Evolutionary conservation across 352 stramenopile species (phyloP).

Genomic region (Pythium chondricola): DNA sequence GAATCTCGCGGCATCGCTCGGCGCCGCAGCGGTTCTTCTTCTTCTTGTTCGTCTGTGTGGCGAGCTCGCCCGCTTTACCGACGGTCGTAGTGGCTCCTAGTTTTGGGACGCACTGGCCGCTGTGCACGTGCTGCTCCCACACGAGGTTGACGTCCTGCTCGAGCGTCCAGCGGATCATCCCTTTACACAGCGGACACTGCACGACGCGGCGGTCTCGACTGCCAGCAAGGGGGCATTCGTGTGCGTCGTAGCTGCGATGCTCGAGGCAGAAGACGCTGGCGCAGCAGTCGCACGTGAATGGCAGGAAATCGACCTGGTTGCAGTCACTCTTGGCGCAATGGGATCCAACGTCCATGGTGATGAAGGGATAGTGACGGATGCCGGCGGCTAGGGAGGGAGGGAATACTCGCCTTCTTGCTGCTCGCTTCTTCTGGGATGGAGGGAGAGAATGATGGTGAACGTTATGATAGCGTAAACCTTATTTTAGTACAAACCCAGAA

Average conservation of each 20-base stretch:
- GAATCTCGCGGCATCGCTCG: slow-evolving; percentile 45
- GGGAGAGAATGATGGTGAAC: background rate
- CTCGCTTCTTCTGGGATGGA: slow-evolving; percentile 1
- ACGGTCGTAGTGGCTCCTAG: slow-evolving; percentile 4
- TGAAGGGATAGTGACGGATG: background rate
- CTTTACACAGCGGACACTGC: slow-evolving; percentile 60
- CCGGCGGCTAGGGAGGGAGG: too few relatives aligned
- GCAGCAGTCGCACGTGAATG: slow-evolving; percentile 85
- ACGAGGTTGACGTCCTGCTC: slow-evolving; percentile 73
- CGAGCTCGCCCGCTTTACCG: slow-evolving; percentile 10
- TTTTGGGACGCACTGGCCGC: slow-evolving; percentile 39
- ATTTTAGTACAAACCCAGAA: background rate
- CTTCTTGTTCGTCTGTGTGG: slow-evolving; percentile 42
- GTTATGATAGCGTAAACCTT: background rate
- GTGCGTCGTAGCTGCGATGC: slow-evolving; percentile 72
- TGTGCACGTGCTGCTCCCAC: slow-evolving; percentile 64
- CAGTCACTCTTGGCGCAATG: slow-evolving; percentile 65
- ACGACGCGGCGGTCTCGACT: slow-evolving; percentile 65
- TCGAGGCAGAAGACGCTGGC: slow-evolving; percentile 74
- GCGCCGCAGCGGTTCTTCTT: slow-evolving; percentile 71
- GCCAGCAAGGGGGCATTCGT: slow-evolving; percentile 59
- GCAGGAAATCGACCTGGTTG: slow-evolving; percentile 79
- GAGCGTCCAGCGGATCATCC: slow-evolving; percentile 59
- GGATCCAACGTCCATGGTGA: slow-evolving; percentile 59
- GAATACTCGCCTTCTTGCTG: too few relatives aligned